A percentile compares a stretch with the other conserved stretches of the same genome.
Conservation (phyloP, 2,329 filamentous ascomycete species). For the Pseudopyricularia cyperi region DNA sequence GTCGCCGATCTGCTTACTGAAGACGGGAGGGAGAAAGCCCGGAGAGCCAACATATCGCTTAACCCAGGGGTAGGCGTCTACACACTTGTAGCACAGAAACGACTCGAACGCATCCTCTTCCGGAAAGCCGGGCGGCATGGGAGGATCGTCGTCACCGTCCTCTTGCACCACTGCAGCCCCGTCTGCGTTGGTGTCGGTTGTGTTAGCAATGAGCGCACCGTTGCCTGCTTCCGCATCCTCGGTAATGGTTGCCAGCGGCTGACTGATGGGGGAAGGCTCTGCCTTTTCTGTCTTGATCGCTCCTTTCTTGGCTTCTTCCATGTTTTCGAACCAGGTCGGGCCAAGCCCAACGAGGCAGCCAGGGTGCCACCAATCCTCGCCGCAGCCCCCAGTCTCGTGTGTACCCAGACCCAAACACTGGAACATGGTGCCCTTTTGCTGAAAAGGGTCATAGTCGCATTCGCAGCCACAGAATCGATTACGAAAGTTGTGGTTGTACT, state of each 20-base stretch:
- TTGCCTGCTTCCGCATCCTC: slow-evolving; percentile 28
- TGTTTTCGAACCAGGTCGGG: slow-evolving; percentile 55
- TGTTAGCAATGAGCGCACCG: slow-evolving; percentile 3
- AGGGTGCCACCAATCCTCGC: slow-evolving; percentile 96
- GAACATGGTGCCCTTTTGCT: slow-evolving; percentile 96
- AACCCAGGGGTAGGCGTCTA: slow-evolving; percentile 81
- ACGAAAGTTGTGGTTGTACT: slow-evolving; percentile 90
- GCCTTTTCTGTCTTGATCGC: slow-evolving; percentile 1
- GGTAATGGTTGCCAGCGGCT: slow-evolving; percentile 31
- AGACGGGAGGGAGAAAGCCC: slow-evolving; percentile 69
- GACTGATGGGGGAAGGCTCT: neutral
- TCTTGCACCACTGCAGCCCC: slow-evolving; percentile 14
- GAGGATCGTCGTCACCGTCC: slow-evolving; percentile 45
- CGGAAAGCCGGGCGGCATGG: slow-evolving; percentile 76
- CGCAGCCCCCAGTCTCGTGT: slow-evolving; percentile 72
- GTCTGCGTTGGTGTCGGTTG: slow-evolving; percentile 9
- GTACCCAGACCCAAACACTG: slow-evolving; percentile 83
- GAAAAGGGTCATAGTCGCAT: slow-evolving; percentile 74
- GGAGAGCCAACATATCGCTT: slow-evolving; percentile 69
- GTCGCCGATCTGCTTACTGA: slow-evolving; percentile 19
- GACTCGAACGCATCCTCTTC: slow-evolving; percentile 79
- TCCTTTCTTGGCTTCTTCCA: slow-evolving; percentile 16
- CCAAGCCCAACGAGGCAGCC: slow-evolving; percentile 78
- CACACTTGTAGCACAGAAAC: slow-evolving; percentile 89
- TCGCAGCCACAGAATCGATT: slow-evolving; percentile 87